Evolutionary conservation across 1,284 basidiomycete species (phyloP).

Genomic region (Naganishia sp.): DNA sequence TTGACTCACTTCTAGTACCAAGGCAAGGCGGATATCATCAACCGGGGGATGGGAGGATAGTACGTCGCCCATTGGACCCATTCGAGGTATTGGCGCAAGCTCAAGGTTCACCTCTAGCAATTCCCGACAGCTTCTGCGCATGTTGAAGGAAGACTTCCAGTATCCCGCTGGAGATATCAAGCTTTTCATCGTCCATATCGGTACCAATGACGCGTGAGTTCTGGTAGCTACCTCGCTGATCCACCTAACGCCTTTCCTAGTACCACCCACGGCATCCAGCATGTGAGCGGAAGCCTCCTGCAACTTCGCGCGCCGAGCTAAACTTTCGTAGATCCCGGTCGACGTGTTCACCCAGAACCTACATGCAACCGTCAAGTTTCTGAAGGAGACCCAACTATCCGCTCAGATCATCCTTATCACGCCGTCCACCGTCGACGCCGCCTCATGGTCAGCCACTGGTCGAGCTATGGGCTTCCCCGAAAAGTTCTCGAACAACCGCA

Average conservation of each 20-base stretch:
- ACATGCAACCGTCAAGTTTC: slow-evolving; percentile 5
- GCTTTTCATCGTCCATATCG: slow-evolving; percentile 20
- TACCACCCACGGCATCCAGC: slow-evolving; percentile 8
- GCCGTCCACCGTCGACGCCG: slow-evolving; percentile 25
- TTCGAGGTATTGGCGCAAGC: background rate
- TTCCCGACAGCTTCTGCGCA: slow-evolving; percentile 22
- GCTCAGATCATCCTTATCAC: slow-evolving; percentile 26
- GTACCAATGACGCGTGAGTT: slow-evolving; percentile 31
- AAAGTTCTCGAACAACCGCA: slow-evolving; percentile 11
- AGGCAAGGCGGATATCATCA: slow-evolving; percentile 29
- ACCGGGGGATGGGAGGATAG: slow-evolving; percentile 29
- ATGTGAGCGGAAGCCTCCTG: background rate
- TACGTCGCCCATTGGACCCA: background rate
- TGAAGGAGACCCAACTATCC: slow-evolving; percentile 14
- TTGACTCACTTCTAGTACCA: slow-evolving; percentile 5
- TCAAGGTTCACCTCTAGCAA: slow-evolving; percentile 16
- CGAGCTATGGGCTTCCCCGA: background rate
- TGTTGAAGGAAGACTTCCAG: slow-evolving; percentile 23
- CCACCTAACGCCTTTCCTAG: background rate
- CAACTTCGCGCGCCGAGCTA: background rate
- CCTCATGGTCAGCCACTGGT: slow-evolving; percentile 7
- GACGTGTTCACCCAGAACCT: slow-evolving; percentile 26
- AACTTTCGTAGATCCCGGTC: slow-evolving; percentile 9
- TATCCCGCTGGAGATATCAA: slow-evolving; percentile 14
- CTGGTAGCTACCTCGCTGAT: too few species aligned